Evolutionary conservation across 352 stramenopile genomes (phyloP).

Genomic region (Phytophthora melonis): DNA sequence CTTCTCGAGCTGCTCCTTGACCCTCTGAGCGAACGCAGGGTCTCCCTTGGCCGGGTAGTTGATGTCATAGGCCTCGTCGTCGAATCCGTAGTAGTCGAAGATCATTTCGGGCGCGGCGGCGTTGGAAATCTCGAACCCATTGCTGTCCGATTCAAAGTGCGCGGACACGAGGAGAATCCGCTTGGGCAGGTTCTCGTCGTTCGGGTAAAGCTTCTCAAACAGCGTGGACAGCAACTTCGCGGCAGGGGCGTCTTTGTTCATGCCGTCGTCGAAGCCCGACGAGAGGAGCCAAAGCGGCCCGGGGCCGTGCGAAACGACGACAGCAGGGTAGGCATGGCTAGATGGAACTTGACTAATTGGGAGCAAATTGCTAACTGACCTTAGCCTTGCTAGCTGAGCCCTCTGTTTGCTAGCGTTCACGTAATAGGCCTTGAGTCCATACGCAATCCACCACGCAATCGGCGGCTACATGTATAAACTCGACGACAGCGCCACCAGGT

Average conservation of each 20-base stretch:
- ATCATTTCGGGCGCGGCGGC: background rate
- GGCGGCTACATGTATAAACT: no score
- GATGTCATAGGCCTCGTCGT: background rate
- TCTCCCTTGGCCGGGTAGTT: background rate
- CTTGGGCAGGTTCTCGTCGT: constrained; percentile 1
- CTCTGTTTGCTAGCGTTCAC: background rate
- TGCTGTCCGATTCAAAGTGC: background rate
- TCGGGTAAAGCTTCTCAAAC: background rate
- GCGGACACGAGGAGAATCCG: background rate
- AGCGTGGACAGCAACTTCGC: background rate
- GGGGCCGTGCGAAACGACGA: background rate
- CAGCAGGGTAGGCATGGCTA: background rate
- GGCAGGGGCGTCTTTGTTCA: background rate
- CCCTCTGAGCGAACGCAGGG: background rate
- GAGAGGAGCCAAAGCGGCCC: background rate
- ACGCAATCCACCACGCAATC: background rate
- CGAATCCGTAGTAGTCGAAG: constrained; percentile 1
- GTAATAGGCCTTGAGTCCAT: background rate
- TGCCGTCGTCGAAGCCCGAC: background rate
- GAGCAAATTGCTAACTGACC: background rate
- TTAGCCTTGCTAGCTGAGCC: background rate
- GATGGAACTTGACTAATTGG: background rate
- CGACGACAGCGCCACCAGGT: no score
- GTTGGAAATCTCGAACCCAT: background rate
- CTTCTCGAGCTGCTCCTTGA: constrained; percentile 31